Conservation (phyloP, 2,329 filamentous ascomycete genomes). For the Decorospora gaudefroyi region DNA sequence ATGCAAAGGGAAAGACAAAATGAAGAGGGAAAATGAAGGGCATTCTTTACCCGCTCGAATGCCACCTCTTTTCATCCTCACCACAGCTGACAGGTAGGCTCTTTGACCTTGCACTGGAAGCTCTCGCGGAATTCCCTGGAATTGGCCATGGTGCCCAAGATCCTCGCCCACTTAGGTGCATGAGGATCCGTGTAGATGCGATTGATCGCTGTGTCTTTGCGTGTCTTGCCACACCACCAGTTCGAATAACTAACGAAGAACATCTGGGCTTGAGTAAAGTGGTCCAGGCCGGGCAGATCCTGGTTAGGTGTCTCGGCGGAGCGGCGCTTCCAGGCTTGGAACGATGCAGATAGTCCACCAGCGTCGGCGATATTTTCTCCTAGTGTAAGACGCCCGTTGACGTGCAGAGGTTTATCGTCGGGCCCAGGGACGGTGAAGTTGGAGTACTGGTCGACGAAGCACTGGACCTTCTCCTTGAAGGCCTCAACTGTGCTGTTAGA, state of each 20-base stretch:
- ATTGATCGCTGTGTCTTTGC: constrained; percentile 61
- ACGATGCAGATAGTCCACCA: constrained; percentile 66
- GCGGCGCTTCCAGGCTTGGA: constrained; percentile 66
- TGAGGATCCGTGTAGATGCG: constrained; percentile 67
- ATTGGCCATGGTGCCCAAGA: constrained; percentile 66
- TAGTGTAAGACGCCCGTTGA: constrained; percentile 67
- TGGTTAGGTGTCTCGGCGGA: constrained; percentile 55
- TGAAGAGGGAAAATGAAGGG: no score
- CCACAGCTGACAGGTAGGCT: constrained; percentile 73
- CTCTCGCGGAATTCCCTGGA: constrained; percentile 69
- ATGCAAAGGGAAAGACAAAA: no score
- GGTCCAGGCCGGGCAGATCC: constrained; percentile 60
- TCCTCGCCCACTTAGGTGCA: constrained; percentile 64
- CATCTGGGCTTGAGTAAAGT: constrained; percentile 68
- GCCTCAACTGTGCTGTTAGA: constrained; percentile 61
- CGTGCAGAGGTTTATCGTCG: constrained; percentile 61
- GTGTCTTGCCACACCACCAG: constrained; percentile 69
- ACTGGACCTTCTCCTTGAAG: constrained; percentile 64
- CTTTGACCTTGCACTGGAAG: constrained; percentile 67
- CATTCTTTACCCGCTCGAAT: no score
- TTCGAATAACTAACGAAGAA: constrained; percentile 70
- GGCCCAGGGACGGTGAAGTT: constrained; percentile 63
- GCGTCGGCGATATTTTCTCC: constrained; percentile 75
- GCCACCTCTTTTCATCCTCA: no score
- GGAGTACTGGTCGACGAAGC: constrained; percentile 70